A percentile compares a stretch with the other conserved stretches of the same genome.
phyloP scores from a whole-genome alignment of 139 green algal genomes.

The Chlorella ohadii region DNA sequence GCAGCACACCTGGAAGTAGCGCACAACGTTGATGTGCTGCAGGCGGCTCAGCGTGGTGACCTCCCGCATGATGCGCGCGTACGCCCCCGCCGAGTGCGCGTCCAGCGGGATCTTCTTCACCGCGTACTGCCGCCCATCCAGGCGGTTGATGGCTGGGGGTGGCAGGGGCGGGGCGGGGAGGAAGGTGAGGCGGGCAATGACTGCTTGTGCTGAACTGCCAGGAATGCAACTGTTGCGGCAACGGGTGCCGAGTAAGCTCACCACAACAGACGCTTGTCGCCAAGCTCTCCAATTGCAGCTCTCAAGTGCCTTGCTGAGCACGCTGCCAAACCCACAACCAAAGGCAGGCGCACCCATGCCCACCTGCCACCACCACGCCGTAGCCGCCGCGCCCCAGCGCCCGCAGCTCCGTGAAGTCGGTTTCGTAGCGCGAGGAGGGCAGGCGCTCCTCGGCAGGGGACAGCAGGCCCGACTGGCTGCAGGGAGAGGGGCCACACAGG shows the following conservation, averaged over 20 bases:
- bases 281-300: no score
- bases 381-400: slow-evolving; percentile 87
- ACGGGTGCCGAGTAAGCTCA: no score
- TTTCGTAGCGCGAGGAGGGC: slow-evolving; percentile 55
- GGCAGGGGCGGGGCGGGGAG: neutral
- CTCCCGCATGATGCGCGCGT: slow-evolving; percentile 84
- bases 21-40: slow-evolving; percentile 92
- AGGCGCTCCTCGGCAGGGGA: slow-evolving; percentile 3
- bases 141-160: slow-evolving; percentile 28
- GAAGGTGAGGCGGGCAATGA: no score
- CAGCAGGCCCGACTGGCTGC: slow-evolving; percentile 10
- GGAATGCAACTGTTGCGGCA: no score
- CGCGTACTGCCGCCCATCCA: slow-evolving; percentile 81
- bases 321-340: no score
- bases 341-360: neutral
- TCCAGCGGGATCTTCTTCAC: slow-evolving; percentile 93
- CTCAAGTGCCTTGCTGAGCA: no score
- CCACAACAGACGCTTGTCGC: no score
- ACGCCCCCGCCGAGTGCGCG: slow-evolving; percentile 32
- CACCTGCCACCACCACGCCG: slow-evolving; percentile 72
- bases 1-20: slow-evolving; percentile 91
- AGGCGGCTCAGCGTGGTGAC: slow-evolving; percentile 90
- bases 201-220: no score
- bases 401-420: slow-evolving; percentile 80
- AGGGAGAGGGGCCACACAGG: neutral